Percentiles rank a stretch among this genome's conserved stretches.
phyloP scores from a whole-genome alignment of 2,329 filamentous ascomycete genomes.

The Fusarium oligoseptatum region DNA sequence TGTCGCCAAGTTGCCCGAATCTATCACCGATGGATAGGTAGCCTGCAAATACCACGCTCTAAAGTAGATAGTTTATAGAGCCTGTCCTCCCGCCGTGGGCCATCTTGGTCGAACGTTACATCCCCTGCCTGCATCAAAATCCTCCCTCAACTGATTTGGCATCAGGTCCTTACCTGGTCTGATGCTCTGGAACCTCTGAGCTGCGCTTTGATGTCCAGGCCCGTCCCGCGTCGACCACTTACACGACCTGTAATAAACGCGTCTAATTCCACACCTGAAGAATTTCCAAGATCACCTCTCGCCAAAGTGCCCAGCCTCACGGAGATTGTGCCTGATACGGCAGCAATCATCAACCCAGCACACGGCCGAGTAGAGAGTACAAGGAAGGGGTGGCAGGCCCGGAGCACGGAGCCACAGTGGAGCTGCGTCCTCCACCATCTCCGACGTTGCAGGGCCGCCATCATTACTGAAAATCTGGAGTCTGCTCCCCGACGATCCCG shows the following conservation, averaged over 20 bases:
- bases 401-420: constrained; percentile 39
- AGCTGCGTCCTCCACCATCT: constrained; percentile 42
- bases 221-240: neutral
- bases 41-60: neutral
- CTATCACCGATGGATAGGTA: neutral
- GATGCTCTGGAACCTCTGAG: constrained; percentile 3
- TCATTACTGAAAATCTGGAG: constrained; percentile 40
- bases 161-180: neutral
- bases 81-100: neutral
- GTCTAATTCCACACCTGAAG: constrained; percentile 1
- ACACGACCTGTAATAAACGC: constrained; percentile 7
- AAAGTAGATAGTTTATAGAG: constrained; percentile 1
- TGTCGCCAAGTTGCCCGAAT: constrained; percentile 9
- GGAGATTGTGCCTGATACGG: constrained; percentile 39
- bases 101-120: neutral
- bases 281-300: constrained; percentile 11
- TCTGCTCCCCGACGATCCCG: constrained; percentile 37
- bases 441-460: constrained; percentile 37
- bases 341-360: constrained; percentile 40
- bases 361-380: constrained; percentile 26
- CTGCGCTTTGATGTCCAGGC: constrained; percentile 9
- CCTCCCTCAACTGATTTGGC: constrained; percentile 5
- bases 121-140: neutral
- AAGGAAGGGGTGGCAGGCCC: constrained; percentile 17
- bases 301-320: constrained; percentile 13